Base-by-base conservation (phyloP, 805 yeast genomes). In the Wickerhamiella parazyma region DNA sequence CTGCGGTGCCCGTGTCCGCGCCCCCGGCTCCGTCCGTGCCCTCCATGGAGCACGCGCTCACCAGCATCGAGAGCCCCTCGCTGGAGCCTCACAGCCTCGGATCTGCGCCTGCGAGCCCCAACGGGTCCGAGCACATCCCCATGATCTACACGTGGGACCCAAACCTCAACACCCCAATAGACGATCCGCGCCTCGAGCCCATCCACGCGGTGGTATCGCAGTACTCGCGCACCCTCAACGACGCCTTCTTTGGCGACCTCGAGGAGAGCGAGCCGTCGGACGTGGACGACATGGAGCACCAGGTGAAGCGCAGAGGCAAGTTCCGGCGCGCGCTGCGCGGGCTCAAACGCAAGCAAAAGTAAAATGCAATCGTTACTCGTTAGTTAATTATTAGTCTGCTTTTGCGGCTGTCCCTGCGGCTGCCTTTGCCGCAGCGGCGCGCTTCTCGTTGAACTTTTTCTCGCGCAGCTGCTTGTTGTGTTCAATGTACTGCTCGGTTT, bases 391-490 rank as follows among this genome's bases (percentile, higher is more conserved):
- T 21, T 8, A 21, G 24, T 21, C 24, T 21, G 8, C 24, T 21
- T 21, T 21, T 6, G 5, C 8, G 5, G 5, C 8, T 8, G 24
- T 21, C 5, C 5, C 5, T 21, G 24, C 24, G 8, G 29, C n/a
- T 25, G 29, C n/a, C 11, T 25, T 25, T 25, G 24, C 24, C 24
- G 8, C 8, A 8, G 24, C 24, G 24, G 5, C 24, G 8, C 5
- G 16, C 6, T 28, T 24, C 20, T 36, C 39, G 14, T 17, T 22
- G 19, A 80, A 80, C 61, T 73, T 78, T 33, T 66, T 73, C 54
- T 80, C 69, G 9, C 89, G 78, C 42, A 82, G 72, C 53, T 72
- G 71, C 55, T 74, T 68, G 62, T 82, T 87, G 51, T 75, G 62
- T 41, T 71, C 70, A 54, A 70, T 72, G 64, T 83, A 84, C 45